Percentiles rank a stretch among this genome's conserved stretches.
Evolutionary conservation across 208 protist species (phyloP).

Genomic region (Lotmaria passim): DNA sequence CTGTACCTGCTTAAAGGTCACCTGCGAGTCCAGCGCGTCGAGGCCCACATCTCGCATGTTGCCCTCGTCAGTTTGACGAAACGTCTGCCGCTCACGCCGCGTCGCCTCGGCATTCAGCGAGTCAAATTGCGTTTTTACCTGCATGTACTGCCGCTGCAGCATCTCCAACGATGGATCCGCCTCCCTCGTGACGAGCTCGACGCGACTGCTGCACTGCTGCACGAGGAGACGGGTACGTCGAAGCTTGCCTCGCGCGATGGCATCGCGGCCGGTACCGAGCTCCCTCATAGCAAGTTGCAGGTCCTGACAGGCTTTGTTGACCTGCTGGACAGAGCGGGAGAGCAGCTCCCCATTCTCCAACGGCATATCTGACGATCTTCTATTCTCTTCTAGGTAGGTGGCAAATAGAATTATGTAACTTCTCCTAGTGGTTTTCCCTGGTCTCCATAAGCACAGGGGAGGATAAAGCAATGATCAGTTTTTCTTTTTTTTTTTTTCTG

Average conservation of each 20-base stretch:
- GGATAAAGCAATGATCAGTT: too few species aligned
- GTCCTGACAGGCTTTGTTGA: constrained; percentile 56
- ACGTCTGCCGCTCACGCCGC: constrained; percentile 62
- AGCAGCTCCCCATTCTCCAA: constrained; percentile 64
- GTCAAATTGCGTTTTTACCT: constrained; percentile 50
- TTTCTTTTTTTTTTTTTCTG: too few species aligned
- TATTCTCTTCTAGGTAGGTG: background rate
- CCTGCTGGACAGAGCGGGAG: constrained; percentile 58
- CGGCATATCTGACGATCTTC: too few species aligned
- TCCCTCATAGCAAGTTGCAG: constrained; percentile 48
- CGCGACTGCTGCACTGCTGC: constrained; percentile 50
- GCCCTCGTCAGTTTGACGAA: constrained; percentile 35
- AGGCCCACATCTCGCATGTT: constrained; percentile 13
- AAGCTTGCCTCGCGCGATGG: constrained; percentile 61
- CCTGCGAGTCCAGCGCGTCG: constrained; percentile 33
- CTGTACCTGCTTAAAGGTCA: constrained; percentile 52
- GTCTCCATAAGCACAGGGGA: too few species aligned
- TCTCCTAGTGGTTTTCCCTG: too few species aligned
- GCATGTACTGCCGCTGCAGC: constrained; percentile 48
- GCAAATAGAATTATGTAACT: too few species aligned
- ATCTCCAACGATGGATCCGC: constrained; percentile 32
- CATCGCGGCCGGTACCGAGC: constrained; percentile 62
- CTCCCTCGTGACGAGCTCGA: constrained; percentile 25
- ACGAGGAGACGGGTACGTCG: constrained; percentile 53
- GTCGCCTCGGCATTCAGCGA: constrained; percentile 50